phyloP scores from a whole-genome alignment of 352 stramenopile genomes.

The Phytophthora syringae region DNA sequence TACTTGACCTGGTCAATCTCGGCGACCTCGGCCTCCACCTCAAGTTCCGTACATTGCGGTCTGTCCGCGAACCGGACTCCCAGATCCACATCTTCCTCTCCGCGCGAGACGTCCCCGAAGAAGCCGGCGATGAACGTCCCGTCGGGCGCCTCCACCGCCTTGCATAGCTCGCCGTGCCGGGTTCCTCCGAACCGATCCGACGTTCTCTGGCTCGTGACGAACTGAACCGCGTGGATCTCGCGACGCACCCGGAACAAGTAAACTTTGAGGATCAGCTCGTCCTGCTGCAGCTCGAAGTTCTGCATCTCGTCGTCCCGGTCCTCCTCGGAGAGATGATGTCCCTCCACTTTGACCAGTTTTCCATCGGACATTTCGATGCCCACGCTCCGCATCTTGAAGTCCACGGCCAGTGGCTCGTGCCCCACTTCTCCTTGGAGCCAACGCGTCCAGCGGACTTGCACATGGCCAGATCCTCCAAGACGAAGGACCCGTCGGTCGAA shows the following conservation, averaged over 20 bases:
- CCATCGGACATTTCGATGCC: conserved; percentile 22
- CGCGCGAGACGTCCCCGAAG: conserved; percentile 29
- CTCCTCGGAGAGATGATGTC: conserved; percentile 10
- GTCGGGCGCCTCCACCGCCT: conserved; percentile 35
- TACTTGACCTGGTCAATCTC: conserved; percentile 42
- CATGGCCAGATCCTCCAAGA: conserved; percentile 27
- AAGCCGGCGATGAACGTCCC: conserved; percentile 36
- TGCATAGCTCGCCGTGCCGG: conserved; percentile 37
- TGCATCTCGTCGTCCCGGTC: background rate
- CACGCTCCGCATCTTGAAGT: conserved; percentile 25
- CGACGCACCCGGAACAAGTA: conserved; percentile 34
- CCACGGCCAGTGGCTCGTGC: conserved; percentile 12
- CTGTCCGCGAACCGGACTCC: conserved; percentile 30
- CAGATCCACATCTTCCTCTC: conserved; percentile 31
- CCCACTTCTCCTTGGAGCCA: conserved; percentile 30
- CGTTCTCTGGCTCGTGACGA: conserved; percentile 31
- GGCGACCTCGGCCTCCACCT: conserved; percentile 20
- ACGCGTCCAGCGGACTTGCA: conserved; percentile 30
- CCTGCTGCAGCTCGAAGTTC: conserved; percentile 14
- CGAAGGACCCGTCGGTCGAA: conserved; percentile 25
- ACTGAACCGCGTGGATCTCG: conserved; percentile 39
- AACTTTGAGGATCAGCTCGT: conserved; percentile 36
- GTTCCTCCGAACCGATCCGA: conserved; percentile 30
- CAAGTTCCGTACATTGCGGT: too few species aligned
- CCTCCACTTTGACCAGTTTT: conserved; percentile 27